phyloP scores from a whole-genome alignment of 768 basidiomycete species.

The Multifurca ochricompacta region DNA sequence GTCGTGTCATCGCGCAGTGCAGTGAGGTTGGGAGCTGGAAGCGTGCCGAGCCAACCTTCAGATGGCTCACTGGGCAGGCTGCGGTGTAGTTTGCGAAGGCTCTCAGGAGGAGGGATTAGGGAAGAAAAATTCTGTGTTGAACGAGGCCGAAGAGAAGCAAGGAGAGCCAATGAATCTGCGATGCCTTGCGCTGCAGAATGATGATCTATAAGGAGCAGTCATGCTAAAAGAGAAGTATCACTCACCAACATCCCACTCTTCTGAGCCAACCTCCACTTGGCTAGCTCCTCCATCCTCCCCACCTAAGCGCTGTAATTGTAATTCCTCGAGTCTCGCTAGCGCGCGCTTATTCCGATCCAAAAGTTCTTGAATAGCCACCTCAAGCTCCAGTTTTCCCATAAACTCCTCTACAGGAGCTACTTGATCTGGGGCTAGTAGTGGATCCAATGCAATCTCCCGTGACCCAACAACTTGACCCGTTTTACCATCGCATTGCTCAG shows the following conservation, averaged over 20 bases:
- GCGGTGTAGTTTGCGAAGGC: slow-evolving; percentile 64
- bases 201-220: background rate
- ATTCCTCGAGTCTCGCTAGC: slow-evolving; percentile 51
- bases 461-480: slow-evolving; percentile 22
- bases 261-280: slow-evolving; percentile 54
- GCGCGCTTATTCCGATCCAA: slow-evolving; percentile 59
- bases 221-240: background rate
- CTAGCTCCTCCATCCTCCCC: slow-evolving; percentile 37
- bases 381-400: slow-evolving; percentile 54
- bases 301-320: slow-evolving; percentile 53
- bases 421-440: slow-evolving; percentile 50
- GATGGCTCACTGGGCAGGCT: slow-evolving; percentile 55
- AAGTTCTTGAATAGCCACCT: slow-evolving; percentile 61
- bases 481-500: slow-evolving; percentile 15
- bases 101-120: slow-evolving; percentile 53
- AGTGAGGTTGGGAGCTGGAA: slow-evolving; percentile 45
- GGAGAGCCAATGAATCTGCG: slow-evolving; percentile 55
- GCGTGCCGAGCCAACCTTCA: slow-evolving; percentile 68
- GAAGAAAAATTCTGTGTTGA: slow-evolving; percentile 36
- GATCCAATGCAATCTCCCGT: slow-evolving; percentile 40
- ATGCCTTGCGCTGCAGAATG: slow-evolving; percentile 58
- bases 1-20: slow-evolving; percentile 74
- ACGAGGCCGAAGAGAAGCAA: slow-evolving; percentile 68
- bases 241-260: slow-evolving; percentile 80
- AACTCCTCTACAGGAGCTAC: slow-evolving; percentile 50